These are phyloP conservation scores for Saccharomyces jurei DNA, from an alignment of 805 yeast species.

Conservation along the genomic window DNA sequence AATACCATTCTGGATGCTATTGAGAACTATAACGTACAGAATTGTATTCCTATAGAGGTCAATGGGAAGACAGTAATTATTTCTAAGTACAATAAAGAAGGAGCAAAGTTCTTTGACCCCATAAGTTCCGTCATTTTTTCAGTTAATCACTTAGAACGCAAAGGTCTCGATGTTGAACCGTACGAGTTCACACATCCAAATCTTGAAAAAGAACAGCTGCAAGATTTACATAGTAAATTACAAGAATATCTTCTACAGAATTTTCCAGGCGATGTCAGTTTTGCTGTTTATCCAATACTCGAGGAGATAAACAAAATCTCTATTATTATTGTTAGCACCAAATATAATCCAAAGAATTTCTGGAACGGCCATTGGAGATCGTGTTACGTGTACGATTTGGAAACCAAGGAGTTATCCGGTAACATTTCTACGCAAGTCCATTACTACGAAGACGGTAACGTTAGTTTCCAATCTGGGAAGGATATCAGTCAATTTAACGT, in stretches of 20 bases:
- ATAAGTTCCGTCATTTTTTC: slow-evolving; percentile 42
- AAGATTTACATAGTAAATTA: slow-evolving; percentile 15
- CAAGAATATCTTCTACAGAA: slow-evolving; percentile 50
- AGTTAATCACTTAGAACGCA: slow-evolving; percentile 45
- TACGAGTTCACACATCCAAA: slow-evolving; percentile 18
- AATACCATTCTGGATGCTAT: slow-evolving; percentile 31
- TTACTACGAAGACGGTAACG: slow-evolving; percentile 95
- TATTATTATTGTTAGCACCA: slow-evolving; percentile 61
- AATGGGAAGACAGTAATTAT: slow-evolving; percentile 34
- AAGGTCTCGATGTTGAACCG: slow-evolving; percentile 46
- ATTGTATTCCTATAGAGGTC: slow-evolving; percentile 30
- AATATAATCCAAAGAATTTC: slow-evolving; percentile 64
- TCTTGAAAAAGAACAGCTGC: slow-evolving; percentile 12
- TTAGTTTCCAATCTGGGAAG: slow-evolving; percentile 52
- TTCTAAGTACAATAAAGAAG: slow-evolving; percentile 42
- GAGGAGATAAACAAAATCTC: slow-evolving; percentile 24
- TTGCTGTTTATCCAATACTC: slow-evolving; percentile 36
- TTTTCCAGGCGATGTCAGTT: slow-evolving; percentile 50
- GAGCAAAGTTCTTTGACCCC: slow-evolving; percentile 51
- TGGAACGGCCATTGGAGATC: slow-evolving; percentile 90
- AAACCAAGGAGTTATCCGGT: slow-evolving; percentile 39
- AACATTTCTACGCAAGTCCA: slow-evolving; percentile 65
- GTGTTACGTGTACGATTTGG: slow-evolving; percentile 40
- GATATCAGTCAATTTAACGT: slow-evolving; percentile 23
- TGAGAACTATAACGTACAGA: slow-evolving; percentile 35